Base-by-base conservation (phyloP, 345 rosid species). In the Rhodomyrtus tomentosa region DNA sequence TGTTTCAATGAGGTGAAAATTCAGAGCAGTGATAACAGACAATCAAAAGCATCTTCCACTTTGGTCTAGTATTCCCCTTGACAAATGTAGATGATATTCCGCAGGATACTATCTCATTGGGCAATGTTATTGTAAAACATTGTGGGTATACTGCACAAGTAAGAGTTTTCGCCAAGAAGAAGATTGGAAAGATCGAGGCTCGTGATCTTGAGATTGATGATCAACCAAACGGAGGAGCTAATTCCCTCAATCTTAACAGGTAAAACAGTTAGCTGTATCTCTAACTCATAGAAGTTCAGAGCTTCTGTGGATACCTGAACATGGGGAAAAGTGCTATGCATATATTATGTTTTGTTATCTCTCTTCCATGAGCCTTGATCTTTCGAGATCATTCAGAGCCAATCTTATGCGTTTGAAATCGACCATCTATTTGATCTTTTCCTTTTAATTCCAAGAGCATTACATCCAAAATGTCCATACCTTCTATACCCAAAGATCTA, bases 221-320 rank as follows among this genome's bases (percentile, higher is more conserved):
- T 82, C 96, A 91, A 83, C 93, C 87, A 50, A 93, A 93, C 88
- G 93, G 95, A 88, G 96, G 95, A 86, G 91, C 92, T 53, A 91
- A 91, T 91, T 83, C 94, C 85, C 94, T 93, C 80, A 91, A 92
- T 54, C 80, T 90, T 82, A 91, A 92, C 89, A 92, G 96, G 96
- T 93, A 21, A 86, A 81, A 18, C 40, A 50, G 38, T 36, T 52
- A 52, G 36, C 59, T 52, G 24, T 29, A 81, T 81, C 45, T 81
- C n/a, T 36, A 20, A 52, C 50, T 24, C 12, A 48, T 42, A 48
- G 36, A 81, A 81, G 36, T 54, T 81, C 45, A 52, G 83, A 81
- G 83, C 56, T 40, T 81, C 40, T 13, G 55, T 51, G 83, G 83
- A 50, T 29, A 25, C 59, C 25, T 5, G 55, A 81, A 81, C 56